Percentiles rank a stretch among this genome's conserved stretches.
Conservation (phyloP, 345 rosid species). For the Geranium rotundifolium region DNA sequence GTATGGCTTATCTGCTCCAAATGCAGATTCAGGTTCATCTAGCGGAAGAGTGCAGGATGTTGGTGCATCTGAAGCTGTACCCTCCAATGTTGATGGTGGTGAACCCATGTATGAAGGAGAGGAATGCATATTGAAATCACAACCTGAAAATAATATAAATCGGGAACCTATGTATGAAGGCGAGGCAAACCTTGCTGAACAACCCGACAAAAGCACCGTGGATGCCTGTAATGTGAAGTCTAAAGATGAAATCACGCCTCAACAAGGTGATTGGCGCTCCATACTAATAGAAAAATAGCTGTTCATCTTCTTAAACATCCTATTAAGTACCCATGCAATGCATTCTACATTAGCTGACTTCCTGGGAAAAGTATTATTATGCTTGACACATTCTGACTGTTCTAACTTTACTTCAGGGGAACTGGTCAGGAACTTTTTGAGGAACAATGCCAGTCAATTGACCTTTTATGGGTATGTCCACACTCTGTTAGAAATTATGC, state of each 20-base stretch:
- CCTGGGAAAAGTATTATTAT: not conserved
- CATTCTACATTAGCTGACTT: not conserved
- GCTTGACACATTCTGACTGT: constrained; percentile 2
- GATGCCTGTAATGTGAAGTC: constrained; percentile 28
- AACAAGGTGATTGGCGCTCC: constrained; percentile 43
- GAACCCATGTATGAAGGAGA: constrained; percentile 98
- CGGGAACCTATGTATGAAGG: constrained; percentile 96
- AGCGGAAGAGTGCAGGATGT: constrained; percentile 32
- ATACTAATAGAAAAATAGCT: not conserved
- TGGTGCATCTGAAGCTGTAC: constrained; percentile 36
- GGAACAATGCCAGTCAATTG: constrained; percentile 77
- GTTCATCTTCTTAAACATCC: not conserved
- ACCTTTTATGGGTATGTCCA: constrained; percentile 72
- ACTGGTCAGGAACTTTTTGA: constrained; percentile 63
- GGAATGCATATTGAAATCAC: constrained; percentile 73
- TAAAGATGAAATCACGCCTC: constrained; percentile 51
- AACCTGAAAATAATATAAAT: constrained; percentile 36
- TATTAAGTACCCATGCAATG: not conserved
- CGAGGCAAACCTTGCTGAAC: constrained; percentile 80
- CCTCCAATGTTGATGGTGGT: constrained; percentile 54
- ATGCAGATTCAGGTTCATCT: constrained; percentile 41
- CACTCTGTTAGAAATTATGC: not conserved
- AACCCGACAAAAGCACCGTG: constrained; percentile 40
- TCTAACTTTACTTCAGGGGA: constrained; percentile 47
- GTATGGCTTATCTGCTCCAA: constrained; percentile 17